Percentiles rank a stretch among this genome's conserved stretches.
Evolutionary conservation across 306 rosid genomes (phyloP).

Genomic region (Trifolium fragiferum): DNA sequence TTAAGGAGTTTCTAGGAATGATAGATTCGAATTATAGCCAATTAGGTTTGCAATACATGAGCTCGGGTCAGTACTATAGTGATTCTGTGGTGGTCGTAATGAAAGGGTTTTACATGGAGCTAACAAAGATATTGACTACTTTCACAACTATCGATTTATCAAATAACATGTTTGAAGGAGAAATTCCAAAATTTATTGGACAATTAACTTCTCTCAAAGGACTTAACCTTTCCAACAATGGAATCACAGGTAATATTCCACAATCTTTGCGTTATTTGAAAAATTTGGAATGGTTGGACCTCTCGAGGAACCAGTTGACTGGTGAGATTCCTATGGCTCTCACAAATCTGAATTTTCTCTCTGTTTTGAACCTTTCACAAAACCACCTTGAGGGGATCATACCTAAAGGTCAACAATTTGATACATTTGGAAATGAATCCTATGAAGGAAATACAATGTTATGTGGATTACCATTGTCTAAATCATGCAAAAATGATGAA

Average conservation of each 20-base stretch:
- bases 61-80: not conserved
- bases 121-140: not conserved
- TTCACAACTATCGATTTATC: conserved; percentile 48
- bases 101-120: not conserved
- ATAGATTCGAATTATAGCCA: not conserved
- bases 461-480: not conserved
- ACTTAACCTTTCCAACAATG: not conserved
- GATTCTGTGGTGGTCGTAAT: conserved; percentile 34
- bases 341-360: not conserved
- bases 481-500: not conserved
- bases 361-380: not conserved
- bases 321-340: not conserved
- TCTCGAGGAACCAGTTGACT: not conserved
- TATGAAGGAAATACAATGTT: not conserved
- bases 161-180: conserved; percentile 51
- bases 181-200: conserved; percentile 40
- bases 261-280: not conserved
- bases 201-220: conserved; percentile 27
- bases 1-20: conserved; percentile 48
- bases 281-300: too few relatives aligned
- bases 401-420: not conserved
- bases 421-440: not conserved
- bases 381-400: not conserved
- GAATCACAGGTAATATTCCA: conserved; percentile 38
- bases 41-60: not conserved